Evolutionary conservation across 2,329 filamentous ascomycete genomes (phyloP).

Genomic region (Coniosporium tulheliwenetii): DNA sequence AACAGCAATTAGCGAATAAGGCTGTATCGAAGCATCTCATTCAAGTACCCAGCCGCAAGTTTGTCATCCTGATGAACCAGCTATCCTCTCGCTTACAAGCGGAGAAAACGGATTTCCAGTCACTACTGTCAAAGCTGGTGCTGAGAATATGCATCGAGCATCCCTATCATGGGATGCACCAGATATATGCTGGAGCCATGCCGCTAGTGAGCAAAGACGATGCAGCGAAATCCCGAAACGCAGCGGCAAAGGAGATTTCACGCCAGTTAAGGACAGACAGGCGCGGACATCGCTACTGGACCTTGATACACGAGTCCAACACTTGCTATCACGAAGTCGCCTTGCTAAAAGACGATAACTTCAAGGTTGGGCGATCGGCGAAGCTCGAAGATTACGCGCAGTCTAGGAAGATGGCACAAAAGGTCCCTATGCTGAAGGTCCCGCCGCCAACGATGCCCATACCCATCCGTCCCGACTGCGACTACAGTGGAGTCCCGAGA

Average conservation of each 20-base stretch:
- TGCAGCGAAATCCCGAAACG: slow-evolving; percentile 55
- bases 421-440: slow-evolving; percentile 49
- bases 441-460: slow-evolving; percentile 86
- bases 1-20: slow-evolving; percentile 59
- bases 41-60: slow-evolving; percentile 76
- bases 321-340: slow-evolving; percentile 49
- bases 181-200: slow-evolving; percentile 68
- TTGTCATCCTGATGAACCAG: slow-evolving; percentile 88
- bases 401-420: slow-evolving; percentile 47
- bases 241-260: slow-evolving; percentile 55
- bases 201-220: slow-evolving; percentile 51
- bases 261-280: slow-evolving; percentile 40
- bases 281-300: slow-evolving; percentile 44
- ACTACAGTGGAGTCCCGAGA: slow-evolving; percentile 65
- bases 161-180: slow-evolving; percentile 93
- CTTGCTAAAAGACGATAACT: slow-evolving; percentile 36
- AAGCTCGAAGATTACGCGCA: slow-evolving; percentile 47
- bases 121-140: slow-evolving; percentile 56
- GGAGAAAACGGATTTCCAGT: slow-evolving; percentile 56
- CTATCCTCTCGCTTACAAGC: slow-evolving; percentile 81
- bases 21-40: slow-evolving; percentile 56
- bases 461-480: slow-evolving; percentile 51
- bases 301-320: slow-evolving; percentile 58
- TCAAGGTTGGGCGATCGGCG: no score
- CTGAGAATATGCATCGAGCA: slow-evolving; percentile 80